Evolutionary conservation across 192 early-diverging fungal species (phyloP).

Genomic region (Paraglomus occultum): DNA sequence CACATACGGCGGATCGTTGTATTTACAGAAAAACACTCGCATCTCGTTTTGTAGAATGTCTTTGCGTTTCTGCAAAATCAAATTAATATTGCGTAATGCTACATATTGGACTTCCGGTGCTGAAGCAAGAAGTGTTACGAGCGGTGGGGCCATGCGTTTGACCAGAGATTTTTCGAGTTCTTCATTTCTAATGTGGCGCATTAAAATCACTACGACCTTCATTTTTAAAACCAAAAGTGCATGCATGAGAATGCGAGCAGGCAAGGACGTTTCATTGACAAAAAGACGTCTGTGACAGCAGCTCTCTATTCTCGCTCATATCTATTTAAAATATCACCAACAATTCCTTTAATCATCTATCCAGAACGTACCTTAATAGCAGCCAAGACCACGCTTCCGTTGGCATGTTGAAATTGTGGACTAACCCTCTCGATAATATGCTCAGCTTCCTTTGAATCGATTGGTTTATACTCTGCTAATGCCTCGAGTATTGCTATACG

Average conservation of each 20-base stretch:
- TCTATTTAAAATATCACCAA: slow-evolving; percentile 8
- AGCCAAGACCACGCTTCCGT: slow-evolving; percentile 91
- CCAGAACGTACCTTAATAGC: slow-evolving; percentile 79
- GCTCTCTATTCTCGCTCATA: slow-evolving; percentile 21
- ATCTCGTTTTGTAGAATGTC: slow-evolving; percentile 90
- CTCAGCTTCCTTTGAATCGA: slow-evolving; percentile 79
- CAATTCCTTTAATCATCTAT: slow-evolving; percentile 39
- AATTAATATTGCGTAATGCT: slow-evolving; percentile 92
- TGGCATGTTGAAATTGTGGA: slow-evolving; percentile 93
- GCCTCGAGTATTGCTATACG: slow-evolving; percentile 93
- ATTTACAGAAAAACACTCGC: slow-evolving; percentile 97
- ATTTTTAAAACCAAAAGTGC: too few species aligned
- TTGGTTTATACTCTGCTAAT: slow-evolving; percentile 72
- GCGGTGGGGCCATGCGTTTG: slow-evolving; percentile 92
- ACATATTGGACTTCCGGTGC: slow-evolving; percentile 97
- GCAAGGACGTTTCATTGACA: too few species aligned
- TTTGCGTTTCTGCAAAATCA: slow-evolving; percentile 88
- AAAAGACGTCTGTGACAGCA: too few species aligned
- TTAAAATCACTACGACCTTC: slow-evolving; percentile 77
- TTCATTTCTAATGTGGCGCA: slow-evolving; percentile 64
- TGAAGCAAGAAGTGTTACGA: slow-evolving; percentile 83
- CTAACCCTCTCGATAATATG: slow-evolving; percentile 88
- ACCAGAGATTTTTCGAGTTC: slow-evolving; percentile 70
- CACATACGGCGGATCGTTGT: slow-evolving; percentile 97
- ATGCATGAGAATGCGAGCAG: too few species aligned